These are phyloP conservation scores for Scedosporium boydii DNA, from an alignment of 2,329 filamentous ascomycete species.

Conservation along the genomic window DNA sequence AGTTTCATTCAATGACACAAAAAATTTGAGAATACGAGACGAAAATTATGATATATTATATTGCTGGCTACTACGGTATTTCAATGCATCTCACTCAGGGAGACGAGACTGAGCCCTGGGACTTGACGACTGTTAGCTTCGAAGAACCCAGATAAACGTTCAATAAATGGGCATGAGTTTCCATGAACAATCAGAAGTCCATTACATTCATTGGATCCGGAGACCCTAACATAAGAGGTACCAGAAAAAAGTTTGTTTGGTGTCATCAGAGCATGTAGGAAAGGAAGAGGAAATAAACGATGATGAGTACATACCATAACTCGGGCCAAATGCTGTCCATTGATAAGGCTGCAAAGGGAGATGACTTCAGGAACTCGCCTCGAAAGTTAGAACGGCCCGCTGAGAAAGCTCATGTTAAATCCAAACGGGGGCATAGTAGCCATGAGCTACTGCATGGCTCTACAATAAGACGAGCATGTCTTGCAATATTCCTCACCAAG, in stretches of 20 bases:
- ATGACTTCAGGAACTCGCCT: too few relatives aligned
- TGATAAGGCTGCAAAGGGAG: too few relatives aligned
- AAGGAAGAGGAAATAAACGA: conserved; percentile 1
- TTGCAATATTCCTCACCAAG: too few relatives aligned
- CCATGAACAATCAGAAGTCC: conserved; percentile 62
- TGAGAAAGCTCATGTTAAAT: too few relatives aligned
- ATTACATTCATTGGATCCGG: conserved; percentile 66
- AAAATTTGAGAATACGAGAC: not conserved
- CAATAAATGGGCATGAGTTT: not conserved
- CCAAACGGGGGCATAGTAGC: too few relatives aligned
- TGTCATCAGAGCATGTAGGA: conserved; percentile 58
- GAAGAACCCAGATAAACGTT: not conserved
- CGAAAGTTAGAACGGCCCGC: too few relatives aligned
- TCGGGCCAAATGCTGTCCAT: too few relatives aligned
- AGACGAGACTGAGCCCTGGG: not conserved
- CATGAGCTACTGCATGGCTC: too few relatives aligned
- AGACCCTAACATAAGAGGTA: conserved; percentile 91
- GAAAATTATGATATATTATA: not conserved
- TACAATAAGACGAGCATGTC: too few relatives aligned
- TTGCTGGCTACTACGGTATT: not conserved
- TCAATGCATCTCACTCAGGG: not conserved
- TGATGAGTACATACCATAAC: not conserved
- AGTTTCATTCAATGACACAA: not conserved
- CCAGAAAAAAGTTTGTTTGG: conserved; percentile 66
- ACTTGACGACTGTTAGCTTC: not conserved